These are phyloP conservation scores for Mycena venus DNA, from an alignment of 768 basidiomycete genomes.

Conservation along the genomic window DNA sequence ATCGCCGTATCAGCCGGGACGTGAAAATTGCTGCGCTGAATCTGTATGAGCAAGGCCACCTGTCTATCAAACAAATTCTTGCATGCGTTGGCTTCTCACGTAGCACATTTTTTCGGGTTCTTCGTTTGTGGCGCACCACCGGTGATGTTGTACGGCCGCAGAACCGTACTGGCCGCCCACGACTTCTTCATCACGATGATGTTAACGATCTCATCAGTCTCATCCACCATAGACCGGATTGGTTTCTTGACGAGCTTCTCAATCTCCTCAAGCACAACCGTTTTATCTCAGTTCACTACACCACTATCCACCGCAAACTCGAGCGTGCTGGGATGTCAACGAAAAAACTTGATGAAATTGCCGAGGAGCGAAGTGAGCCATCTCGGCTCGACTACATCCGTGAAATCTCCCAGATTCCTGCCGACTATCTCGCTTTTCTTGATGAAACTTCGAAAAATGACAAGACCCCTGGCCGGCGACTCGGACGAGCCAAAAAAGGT, in stretches of 20 bases:
- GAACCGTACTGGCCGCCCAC: not conserved
- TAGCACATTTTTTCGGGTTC: conserved; percentile 39
- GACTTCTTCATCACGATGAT: conserved; percentile 30
- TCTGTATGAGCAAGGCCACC: conserved; percentile 35
- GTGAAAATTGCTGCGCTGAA: no score
- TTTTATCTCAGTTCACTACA: no score
- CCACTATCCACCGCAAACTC: no score
- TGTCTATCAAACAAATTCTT: conserved; percentile 39
- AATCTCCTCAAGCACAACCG: no score
- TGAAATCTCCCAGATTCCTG: conserved; percentile 41
- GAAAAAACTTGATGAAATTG: conserved; percentile 48
- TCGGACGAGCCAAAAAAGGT: not conserved
- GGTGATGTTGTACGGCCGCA: conserved; percentile 39
- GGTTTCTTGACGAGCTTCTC: conserved; percentile 53
- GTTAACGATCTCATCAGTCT: conserved; percentile 37
- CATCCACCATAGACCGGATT: conserved; percentile 39
- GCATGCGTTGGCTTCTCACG: conserved; percentile 37
- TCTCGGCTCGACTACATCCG: conserved; percentile 39
- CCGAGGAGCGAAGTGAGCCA: conserved; percentile 46
- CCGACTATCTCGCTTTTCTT: conserved; percentile 50
- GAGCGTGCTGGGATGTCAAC: conserved; percentile 37
- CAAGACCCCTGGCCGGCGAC: conserved; percentile 31
- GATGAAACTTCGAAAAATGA: conserved; percentile 52
- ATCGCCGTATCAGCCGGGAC: not conserved
- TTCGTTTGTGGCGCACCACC: conserved; percentile 41